Percentiles rank a stretch among this genome's conserved stretches.
These are phyloP conservation scores for Lipomyces orientalis DNA, from an alignment of 805 yeast species.

Conservation along the genomic window DNA sequence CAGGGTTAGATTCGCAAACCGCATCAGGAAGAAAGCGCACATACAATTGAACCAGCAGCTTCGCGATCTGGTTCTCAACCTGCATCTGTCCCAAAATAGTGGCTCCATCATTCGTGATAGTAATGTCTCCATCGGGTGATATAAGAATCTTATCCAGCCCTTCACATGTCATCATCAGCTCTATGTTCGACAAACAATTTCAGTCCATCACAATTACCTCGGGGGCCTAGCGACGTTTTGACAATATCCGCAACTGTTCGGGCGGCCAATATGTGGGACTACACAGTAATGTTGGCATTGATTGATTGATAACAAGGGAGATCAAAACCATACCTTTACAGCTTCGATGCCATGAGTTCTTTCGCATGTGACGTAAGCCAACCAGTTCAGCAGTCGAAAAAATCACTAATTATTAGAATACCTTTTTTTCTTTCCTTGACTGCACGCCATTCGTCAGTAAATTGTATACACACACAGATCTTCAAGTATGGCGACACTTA, in stretches of 20 bases:
- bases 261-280: constrained; percentile 92
- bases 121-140: constrained; percentile 96
- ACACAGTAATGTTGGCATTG: constrained; percentile 35
- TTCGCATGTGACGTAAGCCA: not conserved
- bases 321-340: constrained; percentile 48
- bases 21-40: not conserved
- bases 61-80: constrained; percentile 93
- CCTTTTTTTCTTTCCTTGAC: constrained; percentile 51
- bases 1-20: not conserved
- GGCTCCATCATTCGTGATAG: constrained; percentile 98
- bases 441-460: constrained; percentile 20
- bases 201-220: constrained; percentile 52
- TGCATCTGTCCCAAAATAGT: constrained; percentile 96
- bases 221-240: constrained; percentile 92
- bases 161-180: not conserved
- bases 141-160: constrained; percentile 94
- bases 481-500: constrained; percentile 49
- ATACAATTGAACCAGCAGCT: constrained; percentile 86
- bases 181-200: not conserved
- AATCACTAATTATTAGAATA: constrained; percentile 8
- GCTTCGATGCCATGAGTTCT: constrained; percentile 83
- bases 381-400: not conserved
- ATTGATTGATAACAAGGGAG: not conserved
- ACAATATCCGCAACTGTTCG: constrained; percentile 91
- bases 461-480: not conserved